phyloP scores from a whole-genome alignment of 1,139 yeast species.

The Suhomyces kunorum region DNA sequence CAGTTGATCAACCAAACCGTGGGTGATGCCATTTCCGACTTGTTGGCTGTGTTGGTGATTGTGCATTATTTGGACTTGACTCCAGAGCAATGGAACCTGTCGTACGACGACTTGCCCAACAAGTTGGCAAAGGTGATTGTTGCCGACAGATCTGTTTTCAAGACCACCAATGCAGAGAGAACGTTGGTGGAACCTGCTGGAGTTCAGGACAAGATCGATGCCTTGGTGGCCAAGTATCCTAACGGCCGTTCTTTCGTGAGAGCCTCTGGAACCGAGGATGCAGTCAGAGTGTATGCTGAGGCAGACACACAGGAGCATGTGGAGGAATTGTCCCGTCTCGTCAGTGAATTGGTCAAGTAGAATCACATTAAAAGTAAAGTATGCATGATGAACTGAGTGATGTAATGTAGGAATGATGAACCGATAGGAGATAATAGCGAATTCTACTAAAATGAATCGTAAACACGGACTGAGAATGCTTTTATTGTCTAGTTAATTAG shows the following conservation, averaged over 20 bases:
- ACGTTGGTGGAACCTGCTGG: slow-evolving; percentile 75
- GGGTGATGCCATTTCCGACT: slow-evolving; percentile 94
- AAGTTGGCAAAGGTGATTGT: slow-evolving; percentile 78
- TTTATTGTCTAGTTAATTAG: no score
- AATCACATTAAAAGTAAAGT: no score
- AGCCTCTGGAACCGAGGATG: slow-evolving; percentile 98
- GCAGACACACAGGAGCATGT: slow-evolving; percentile 53
- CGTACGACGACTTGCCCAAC: slow-evolving; percentile 86
- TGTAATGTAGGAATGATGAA: no score
- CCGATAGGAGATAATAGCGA: no score
- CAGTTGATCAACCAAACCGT: slow-evolving; percentile 90
- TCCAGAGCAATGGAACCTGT: slow-evolving; percentile 73
- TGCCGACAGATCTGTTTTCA: slow-evolving; percentile 74
- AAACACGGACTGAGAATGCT: no score
- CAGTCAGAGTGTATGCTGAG: slow-evolving; percentile 94
- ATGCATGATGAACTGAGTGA: no score
- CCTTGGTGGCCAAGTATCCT: slow-evolving; percentile 54
- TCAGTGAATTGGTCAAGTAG: slow-evolving; percentile 32
- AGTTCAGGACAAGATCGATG: slow-evolving; percentile 73
- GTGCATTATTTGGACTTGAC: slow-evolving; percentile 53
- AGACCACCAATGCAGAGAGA: slow-evolving; percentile 90
- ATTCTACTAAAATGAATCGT: no score
- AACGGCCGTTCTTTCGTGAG: slow-evolving; percentile 89
- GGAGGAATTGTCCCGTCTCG: slow-evolving; percentile 34
- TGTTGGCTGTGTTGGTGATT: slow-evolving; percentile 73